phyloP scores from a whole-genome alignment of 441 rosid species.

The Francoa sonchifolia region DNA sequence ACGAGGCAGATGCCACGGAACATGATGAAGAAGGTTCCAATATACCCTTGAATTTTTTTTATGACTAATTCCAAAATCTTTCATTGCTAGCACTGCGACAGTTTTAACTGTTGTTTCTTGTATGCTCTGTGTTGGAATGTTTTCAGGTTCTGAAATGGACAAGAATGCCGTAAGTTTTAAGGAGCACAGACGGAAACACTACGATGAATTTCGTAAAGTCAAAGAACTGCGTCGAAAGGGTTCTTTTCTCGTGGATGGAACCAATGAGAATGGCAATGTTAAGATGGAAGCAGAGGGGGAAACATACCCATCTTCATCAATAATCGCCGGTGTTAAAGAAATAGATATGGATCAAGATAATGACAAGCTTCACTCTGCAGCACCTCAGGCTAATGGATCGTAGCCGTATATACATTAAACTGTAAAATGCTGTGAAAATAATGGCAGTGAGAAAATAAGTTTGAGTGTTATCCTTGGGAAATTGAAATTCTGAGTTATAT shows the following conservation, averaged over 20 bases:
- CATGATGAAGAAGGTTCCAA: slow-evolving; percentile 9
- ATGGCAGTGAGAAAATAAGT: no score
- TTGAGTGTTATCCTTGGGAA: no score
- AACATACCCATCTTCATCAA: slow-evolving; percentile 27
- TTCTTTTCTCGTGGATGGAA: slow-evolving; percentile 45
- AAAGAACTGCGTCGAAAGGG: slow-evolving; percentile 66
- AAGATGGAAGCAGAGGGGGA: slow-evolving; percentile 13
- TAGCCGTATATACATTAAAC: no score
- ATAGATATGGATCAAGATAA: slow-evolving; percentile 37
- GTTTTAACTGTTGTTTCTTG: no score
- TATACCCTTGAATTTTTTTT: no score
- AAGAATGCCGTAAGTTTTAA: slow-evolving; percentile 36
- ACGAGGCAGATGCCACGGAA: slow-evolving; percentile 11
- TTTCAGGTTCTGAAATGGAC: slow-evolving; percentile 32
- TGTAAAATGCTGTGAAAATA: no score
- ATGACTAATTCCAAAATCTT: no score
- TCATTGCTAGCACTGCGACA: no score
- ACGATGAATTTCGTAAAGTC: slow-evolving; percentile 76
- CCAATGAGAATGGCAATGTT: slow-evolving; percentile 41
- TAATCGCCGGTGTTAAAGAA: slow-evolving; percentile 31
- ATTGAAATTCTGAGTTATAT: no score
- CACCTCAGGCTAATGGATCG: no score
- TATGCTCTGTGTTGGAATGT: neutral
- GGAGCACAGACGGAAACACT: slow-evolving; percentile 78
- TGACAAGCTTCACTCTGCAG: no score